Evolutionary conservation across 2,329 filamentous ascomycete genomes (phyloP).

Genomic region (Nigrospora osmanthi): DNA sequence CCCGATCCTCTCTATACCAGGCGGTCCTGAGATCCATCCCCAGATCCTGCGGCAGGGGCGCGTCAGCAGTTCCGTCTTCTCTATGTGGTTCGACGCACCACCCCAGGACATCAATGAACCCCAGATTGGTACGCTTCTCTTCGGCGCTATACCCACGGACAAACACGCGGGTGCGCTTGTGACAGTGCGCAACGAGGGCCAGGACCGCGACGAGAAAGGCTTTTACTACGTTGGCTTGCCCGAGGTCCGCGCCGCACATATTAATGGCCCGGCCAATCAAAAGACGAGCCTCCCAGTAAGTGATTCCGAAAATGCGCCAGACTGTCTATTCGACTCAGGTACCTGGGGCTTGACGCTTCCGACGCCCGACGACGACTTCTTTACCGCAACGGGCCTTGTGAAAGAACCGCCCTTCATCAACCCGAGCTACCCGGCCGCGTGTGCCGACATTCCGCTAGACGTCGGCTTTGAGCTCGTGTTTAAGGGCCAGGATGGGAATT

Average conservation of each 20-base stretch:
- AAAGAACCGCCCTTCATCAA: not conserved
- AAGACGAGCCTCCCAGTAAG: not conserved
- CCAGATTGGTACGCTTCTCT: conserved; percentile 1
- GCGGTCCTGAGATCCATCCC: not conserved
- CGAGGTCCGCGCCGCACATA: not conserved
- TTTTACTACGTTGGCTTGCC: conserved; percentile 3
- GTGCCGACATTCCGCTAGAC: conserved; percentile 1
- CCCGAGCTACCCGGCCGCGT: not conserved
- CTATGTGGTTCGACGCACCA: conserved; percentile 2
- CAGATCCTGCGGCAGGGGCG: not conserved
- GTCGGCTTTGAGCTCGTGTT: not conserved
- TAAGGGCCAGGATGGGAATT: not conserved
- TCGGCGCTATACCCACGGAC: not conserved
- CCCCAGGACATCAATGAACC: conserved; percentile 2
- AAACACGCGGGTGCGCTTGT: conserved; percentile 1
- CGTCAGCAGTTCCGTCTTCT: not conserved
- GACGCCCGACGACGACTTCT: not conserved
- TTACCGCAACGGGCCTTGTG: not conserved
- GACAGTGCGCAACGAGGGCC: not conserved
- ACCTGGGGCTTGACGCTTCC: conserved; percentile 1
- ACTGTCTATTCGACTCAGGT: conserved; percentile 4
- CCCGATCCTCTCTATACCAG: not conserved
- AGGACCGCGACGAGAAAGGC: not conserved
- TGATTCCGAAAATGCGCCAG: not conserved
- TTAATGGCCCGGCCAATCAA: not conserved